phyloP scores from a whole-genome alignment of 352 stramenopile genomes.

The Globisporangium iwayamae region DNA sequence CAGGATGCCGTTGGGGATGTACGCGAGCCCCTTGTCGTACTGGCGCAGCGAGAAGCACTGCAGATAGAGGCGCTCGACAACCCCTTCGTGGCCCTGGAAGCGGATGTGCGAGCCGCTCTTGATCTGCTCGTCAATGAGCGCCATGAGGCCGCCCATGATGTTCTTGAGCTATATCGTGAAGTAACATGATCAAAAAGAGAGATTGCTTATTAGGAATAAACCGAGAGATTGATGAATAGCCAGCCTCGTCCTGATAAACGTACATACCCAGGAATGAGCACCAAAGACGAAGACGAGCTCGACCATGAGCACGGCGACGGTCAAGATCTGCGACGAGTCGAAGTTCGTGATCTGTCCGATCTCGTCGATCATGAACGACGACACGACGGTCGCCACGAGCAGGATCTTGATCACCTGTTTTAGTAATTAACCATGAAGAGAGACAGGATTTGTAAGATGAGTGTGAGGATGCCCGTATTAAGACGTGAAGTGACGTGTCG shows the following conservation, averaged over 20 bases:
- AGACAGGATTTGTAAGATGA: background rate
- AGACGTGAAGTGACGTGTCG: background rate
- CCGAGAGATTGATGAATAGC: background rate
- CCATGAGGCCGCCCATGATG: conserved; percentile 78
- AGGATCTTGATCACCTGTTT: conserved; percentile 76
- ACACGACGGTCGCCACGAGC: conserved; percentile 77
- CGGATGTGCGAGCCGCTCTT: conserved; percentile 71
- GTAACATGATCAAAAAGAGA: background rate
- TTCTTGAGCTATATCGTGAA: conserved; percentile 66
- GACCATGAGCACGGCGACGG: conserved; percentile 71
- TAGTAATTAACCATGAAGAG: too few relatives aligned
- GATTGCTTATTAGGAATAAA: too few relatives aligned
- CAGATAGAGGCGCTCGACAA: conserved; percentile 78
- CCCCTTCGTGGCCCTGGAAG: conserved; percentile 75
- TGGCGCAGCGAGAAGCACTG: conserved; percentile 78
- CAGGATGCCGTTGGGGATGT: conserved; percentile 79
- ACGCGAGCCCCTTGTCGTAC: conserved; percentile 79
- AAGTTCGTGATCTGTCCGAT: conserved; percentile 78
- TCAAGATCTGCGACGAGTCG: conserved; percentile 76
- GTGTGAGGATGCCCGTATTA: background rate
- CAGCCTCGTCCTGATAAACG: background rate
- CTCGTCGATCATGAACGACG: conserved; percentile 82
- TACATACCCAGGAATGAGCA: conserved; percentile 72
- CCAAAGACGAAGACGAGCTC: conserved; percentile 80
- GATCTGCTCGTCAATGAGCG: conserved; percentile 80